Conservation (phyloP, 2,329 filamentous ascomycete species). For the Xylaria sp. region DNA sequence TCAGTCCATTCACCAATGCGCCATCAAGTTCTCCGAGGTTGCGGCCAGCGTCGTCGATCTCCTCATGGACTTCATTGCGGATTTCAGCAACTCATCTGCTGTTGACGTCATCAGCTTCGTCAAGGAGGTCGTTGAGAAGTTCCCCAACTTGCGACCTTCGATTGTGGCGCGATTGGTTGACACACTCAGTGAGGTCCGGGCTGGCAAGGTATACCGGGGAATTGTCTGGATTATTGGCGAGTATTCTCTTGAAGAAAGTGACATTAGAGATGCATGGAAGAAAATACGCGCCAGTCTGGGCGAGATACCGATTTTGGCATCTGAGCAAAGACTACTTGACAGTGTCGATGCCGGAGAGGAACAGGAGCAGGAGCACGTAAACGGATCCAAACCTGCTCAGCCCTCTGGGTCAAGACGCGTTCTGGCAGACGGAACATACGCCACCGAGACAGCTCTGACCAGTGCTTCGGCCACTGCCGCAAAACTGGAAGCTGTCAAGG, state of each 20-base stretch:
- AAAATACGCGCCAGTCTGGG: conserved; percentile 88
- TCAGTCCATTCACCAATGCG: conserved; percentile 95
- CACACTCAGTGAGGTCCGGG: conserved; percentile 86
- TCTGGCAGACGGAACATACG: conserved; percentile 93
- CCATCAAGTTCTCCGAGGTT: conserved; percentile 98
- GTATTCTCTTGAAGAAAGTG: conserved; percentile 87
- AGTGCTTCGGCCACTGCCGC: conserved; percentile 86
- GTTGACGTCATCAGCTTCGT: conserved; percentile 98
- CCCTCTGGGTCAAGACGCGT: conserved; percentile 86
- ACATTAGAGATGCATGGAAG: conserved; percentile 96
- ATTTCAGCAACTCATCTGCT: conserved; percentile 95
- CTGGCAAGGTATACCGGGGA: conserved; percentile 94
- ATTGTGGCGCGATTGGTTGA: conserved; percentile 87
- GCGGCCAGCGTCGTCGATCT: conserved; percentile 93
- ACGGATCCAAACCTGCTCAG: conserved; percentile 69
- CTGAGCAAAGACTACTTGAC: conserved; percentile 86
- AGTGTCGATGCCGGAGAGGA: conserved; percentile 70
- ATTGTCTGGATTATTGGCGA: conserved; percentile 98
- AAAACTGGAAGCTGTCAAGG: conserved; percentile 92
- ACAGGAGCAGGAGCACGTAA: conserved; percentile 58
- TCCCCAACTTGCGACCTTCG: conserved; percentile 78
- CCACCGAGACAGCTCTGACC: conserved; percentile 91
- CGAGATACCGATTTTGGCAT: conserved; percentile 93
- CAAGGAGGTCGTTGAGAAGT: conserved; percentile 98
- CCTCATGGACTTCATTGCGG: conserved; percentile 97